phyloP scores from a whole-genome alignment of 2,329 filamentous ascomycete species.

The Arthrinium puccinioides region DNA sequence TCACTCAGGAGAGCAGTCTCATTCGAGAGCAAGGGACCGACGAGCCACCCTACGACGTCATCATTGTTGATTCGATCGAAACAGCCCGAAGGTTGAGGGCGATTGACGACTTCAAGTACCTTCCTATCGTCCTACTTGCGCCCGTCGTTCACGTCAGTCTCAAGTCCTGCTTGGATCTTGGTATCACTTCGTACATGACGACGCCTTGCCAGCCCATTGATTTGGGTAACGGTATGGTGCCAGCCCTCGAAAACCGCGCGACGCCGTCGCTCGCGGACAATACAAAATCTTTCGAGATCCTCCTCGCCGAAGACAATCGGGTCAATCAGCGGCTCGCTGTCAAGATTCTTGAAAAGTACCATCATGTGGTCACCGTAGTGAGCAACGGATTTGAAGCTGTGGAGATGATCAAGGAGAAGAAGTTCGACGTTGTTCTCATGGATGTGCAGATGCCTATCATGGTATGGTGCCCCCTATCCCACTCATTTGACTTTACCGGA shows the following conservation, averaged over 20 bases:
- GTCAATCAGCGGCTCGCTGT: slow-evolving; percentile 95
- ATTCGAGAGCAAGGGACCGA: slow-evolving; percentile 44
- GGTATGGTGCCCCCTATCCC: slow-evolving; percentile 44
- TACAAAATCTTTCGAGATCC: slow-evolving; percentile 89
- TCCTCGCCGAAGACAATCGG: slow-evolving; percentile 93
- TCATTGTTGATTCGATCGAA: slow-evolving; percentile 89
- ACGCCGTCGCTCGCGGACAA: slow-evolving; percentile 89
- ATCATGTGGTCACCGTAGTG: slow-evolving; percentile 85
- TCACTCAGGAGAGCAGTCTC: slow-evolving; percentile 68
- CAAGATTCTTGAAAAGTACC: slow-evolving; percentile 95
- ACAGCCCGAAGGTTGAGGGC: slow-evolving; percentile 80
- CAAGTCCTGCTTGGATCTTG: slow-evolving; percentile 87
- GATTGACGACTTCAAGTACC: slow-evolving; percentile 94
- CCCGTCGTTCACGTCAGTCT: slow-evolving; percentile 85
- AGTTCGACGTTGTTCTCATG: slow-evolving; percentile 97
- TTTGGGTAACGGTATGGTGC: slow-evolving; percentile 91
- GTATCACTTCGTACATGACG: slow-evolving; percentile 99
- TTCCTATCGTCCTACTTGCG: slow-evolving; percentile 87
- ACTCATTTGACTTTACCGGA: background rate
- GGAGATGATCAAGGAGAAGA: slow-evolving; percentile 82
- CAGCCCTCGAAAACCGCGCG: slow-evolving; percentile 85
- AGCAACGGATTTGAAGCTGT: slow-evolving; percentile 92
- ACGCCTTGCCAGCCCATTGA: slow-evolving; percentile 92
- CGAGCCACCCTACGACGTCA: slow-evolving; percentile 79
- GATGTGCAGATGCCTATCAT: slow-evolving; percentile 99